Base-by-base conservation (phyloP, 1,139 yeast genomes). In the Saccharomyces hybrid region DNA sequence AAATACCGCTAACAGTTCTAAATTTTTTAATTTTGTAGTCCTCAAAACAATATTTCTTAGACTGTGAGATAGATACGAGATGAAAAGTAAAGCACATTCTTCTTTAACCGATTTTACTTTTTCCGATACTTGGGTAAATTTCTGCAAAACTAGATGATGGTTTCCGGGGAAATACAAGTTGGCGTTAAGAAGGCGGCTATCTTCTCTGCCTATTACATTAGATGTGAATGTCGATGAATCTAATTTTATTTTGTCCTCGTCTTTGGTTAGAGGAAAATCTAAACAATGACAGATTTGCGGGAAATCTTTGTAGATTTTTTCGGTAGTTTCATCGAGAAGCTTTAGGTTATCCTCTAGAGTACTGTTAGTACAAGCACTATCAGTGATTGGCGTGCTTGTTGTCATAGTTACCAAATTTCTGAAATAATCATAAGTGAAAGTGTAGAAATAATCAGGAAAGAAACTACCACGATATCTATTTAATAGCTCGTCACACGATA, bases 361-460 rank as follows among this genome's bases (percentile, higher is more conserved):
- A 14, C 59, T 50, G 28, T 57, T 55, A 47, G 60, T 68, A 38
- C 55, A 61, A 23, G 61, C 59, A 9, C 55, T 58, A 2, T 60
- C 65, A 13, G 58, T 51, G 8, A 55, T 57, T 34, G 70, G 62
- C 51, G 63, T 66, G 52, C 70, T 73, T 13, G 69, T 66, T 3
- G 61, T 60, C 25, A 65, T 52, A 2, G 60, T 55, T 3, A 66
- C 62, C 19, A 83, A 63, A 16, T 74, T 70, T 54, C 77, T 76
- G 67, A 88, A 76, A 64, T 86, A 88, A 13, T 82, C 83, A 67
- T 87, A 87, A 48, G 88, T 69, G 67, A 86, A 88, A 3, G 77
- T 76, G 69, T 86, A 84, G 62, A 91, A 91, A 60, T 78, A 80
- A 3, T 74, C 78, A 0, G 97, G 97, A 62, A 88, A 93, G 19